Evolutionary conservation across 2,329 filamentous ascomycete genomes (phyloP).

Genomic region (Apiospora saccharicola): DNA sequence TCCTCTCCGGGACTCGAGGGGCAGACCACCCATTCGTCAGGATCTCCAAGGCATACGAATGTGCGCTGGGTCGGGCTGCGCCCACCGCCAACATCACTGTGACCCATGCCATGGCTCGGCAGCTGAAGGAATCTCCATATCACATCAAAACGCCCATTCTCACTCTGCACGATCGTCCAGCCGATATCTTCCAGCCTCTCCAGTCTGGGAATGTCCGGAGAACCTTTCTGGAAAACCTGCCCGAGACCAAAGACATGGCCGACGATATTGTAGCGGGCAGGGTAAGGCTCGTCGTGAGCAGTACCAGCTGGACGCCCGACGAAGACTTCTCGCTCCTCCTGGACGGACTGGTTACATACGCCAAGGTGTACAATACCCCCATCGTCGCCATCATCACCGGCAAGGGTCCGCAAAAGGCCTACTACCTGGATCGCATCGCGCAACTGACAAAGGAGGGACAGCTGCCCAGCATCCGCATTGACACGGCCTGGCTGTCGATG

Average conservation of each 20-base stretch:
- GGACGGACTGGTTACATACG: constrained; percentile 80
- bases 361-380: constrained; percentile 61
- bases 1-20: constrained; percentile 72
- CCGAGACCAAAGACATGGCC: constrained; percentile 68
- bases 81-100: constrained; percentile 82
- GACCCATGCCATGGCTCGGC: constrained; percentile 83
- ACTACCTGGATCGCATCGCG: constrained; percentile 74
- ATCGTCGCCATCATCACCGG: constrained; percentile 94
- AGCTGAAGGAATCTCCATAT: constrained; percentile 72
- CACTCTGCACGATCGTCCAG: constrained; percentile 86
- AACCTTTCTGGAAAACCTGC: constrained; percentile 69
- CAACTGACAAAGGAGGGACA: constrained; percentile 66
- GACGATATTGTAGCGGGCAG: constrained; percentile 64
- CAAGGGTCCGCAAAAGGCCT: constrained; percentile 83
- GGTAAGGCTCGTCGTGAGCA: constrained; percentile 81
- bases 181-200: constrained; percentile 80
- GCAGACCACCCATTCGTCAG: constrained; percentile 75
- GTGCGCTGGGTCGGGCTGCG: constrained; percentile 71
- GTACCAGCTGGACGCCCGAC: constrained; percentile 96
- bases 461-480: constrained; percentile 74
- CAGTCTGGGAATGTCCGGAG: constrained; percentile 53
- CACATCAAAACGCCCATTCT: constrained; percentile 69
- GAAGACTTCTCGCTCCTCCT: constrained; percentile 93
- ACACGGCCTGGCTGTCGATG: constrained; percentile 85
- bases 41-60: constrained; percentile 81